Conservation (phyloP, 2,329 filamentous ascomycete species). For the Aureobasidium sp. region DNA sequence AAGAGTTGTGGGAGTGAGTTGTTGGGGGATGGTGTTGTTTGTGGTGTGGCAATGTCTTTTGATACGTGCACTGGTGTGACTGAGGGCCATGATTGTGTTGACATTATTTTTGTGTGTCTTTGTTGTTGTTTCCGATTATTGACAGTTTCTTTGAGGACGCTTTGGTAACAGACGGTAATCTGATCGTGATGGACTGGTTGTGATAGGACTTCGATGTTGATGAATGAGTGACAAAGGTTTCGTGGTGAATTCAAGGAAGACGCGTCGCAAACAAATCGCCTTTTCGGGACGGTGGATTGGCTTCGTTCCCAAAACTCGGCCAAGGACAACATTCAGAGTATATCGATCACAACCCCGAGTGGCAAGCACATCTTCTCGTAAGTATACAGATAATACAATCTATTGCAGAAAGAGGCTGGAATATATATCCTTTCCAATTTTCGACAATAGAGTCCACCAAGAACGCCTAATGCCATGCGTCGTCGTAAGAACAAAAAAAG, state of each 20-base stretch:
- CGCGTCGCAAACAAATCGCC: constrained; percentile 5
- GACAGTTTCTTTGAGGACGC: neutral
- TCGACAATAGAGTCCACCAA: neutral
- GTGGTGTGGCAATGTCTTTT: neutral
- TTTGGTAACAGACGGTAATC: neutral
- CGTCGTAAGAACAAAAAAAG: neutral
- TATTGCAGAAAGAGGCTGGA: neutral
- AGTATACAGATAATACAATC: neutral
- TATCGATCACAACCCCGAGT: too few relatives aligned
- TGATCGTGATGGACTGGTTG: neutral
- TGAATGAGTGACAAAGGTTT: neutral
- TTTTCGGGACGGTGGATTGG: neutral
- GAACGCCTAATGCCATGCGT: constrained; percentile 4
- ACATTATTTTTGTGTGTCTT: neutral
- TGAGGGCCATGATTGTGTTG: neutral
- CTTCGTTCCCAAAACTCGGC: neutral
- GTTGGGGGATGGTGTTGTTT: constrained; percentile 2
- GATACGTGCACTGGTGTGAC: constrained; percentile 1
- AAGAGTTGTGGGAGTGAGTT: constrained; percentile 72
- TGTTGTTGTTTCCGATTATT: neutral
- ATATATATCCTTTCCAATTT: neutral
- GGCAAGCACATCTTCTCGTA: too few relatives aligned
- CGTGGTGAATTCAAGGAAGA: neutral
- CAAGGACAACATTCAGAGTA: neutral
- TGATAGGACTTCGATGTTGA: neutral